A percentile compares a stretch with the other conserved stretches of the same genome.
phyloP scores from a whole-genome alignment of 1,139 yeast genomes.

The Yamadazyma diospyri region DNA sequence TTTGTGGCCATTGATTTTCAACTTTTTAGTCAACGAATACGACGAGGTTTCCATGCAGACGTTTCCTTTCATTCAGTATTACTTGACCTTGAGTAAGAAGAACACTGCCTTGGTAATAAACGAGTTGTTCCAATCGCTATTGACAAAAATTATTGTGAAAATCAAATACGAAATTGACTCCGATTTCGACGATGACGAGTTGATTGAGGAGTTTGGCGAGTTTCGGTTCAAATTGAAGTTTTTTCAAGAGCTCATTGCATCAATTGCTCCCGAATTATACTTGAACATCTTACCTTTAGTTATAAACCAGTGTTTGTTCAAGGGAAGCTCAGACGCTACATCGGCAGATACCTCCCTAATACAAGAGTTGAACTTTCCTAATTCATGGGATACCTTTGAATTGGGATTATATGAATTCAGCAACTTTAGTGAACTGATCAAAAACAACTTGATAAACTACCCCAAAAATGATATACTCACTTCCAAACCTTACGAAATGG shows the following conservation, averaged over 20 bases:
- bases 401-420: constrained; percentile 80
- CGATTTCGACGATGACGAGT: constrained; percentile 61
- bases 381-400: constrained; percentile 74
- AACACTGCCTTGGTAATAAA: constrained; percentile 30
- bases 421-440: constrained; percentile 74
- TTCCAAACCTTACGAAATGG: constrained; percentile 58
- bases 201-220: constrained; percentile 75
- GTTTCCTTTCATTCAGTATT: constrained; percentile 75
- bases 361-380: neutral
- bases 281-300: constrained; percentile 65
- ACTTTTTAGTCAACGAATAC: constrained; percentile 73
- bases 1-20: constrained; percentile 70
- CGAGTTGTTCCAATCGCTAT: constrained; percentile 58
- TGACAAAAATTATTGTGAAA: constrained; percentile 69
- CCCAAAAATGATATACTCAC: constrained; percentile 60
- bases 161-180: constrained; percentile 76
- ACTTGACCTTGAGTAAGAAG: constrained; percentile 67
- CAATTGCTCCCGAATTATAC: constrained; percentile 69
- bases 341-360: constrained; percentile 7
- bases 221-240: constrained; percentile 67
- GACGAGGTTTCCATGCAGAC: constrained; percentile 87
- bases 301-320: constrained; percentile 57
- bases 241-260: constrained; percentile 83
- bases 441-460: constrained; percentile 66
- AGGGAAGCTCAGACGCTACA: constrained; percentile 7